phyloP scores from a whole-genome alignment of 768 basidiomycete genomes.

The Trametes elegans region DNA sequence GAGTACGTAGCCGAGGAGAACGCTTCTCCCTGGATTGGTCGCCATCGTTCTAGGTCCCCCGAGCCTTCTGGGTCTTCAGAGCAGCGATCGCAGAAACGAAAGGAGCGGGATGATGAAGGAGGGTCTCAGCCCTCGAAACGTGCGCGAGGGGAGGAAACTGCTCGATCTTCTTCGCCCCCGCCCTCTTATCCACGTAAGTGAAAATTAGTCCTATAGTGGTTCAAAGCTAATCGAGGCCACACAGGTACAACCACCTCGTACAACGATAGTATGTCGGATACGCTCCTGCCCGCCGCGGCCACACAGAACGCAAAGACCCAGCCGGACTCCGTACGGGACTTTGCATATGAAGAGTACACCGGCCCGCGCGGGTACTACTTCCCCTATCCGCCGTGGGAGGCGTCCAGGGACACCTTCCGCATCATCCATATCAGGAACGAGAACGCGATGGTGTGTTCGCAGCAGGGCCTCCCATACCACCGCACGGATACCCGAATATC shows the following conservation, averaged over 20 bases:
- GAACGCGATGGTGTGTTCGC: slow-evolving; percentile 11
- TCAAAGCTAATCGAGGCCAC: background rate
- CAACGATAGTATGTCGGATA: background rate
- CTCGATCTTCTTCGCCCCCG: background rate
- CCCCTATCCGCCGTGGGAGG: slow-evolving; percentile 24
- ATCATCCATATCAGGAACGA: slow-evolving; percentile 15
- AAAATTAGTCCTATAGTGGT: background rate
- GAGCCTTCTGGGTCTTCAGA: background rate
- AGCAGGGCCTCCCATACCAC: slow-evolving; percentile 13
- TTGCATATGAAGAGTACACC: slow-evolving; percentile 23
- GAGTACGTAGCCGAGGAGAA: background rate
- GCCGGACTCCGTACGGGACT: slow-evolving; percentile 24
- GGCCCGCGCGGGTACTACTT: slow-evolving; percentile 21
- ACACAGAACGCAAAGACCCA: background rate
- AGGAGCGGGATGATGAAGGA: background rate
- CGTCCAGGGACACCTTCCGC: slow-evolving; percentile 8
- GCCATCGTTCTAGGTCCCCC: background rate
- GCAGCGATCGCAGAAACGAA: background rate
- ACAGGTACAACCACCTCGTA: slow-evolving; percentile 2
- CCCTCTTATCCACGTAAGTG: slow-evolving; percentile 3
- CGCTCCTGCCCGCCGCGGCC: background rate
- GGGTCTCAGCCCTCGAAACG: background rate
- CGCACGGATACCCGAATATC: background rate
- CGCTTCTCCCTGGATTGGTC: background rate
- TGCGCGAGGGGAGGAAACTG: background rate